Base-by-base conservation (phyloP, 1,139 yeast species). In the Pichia inconspicua region DNA sequence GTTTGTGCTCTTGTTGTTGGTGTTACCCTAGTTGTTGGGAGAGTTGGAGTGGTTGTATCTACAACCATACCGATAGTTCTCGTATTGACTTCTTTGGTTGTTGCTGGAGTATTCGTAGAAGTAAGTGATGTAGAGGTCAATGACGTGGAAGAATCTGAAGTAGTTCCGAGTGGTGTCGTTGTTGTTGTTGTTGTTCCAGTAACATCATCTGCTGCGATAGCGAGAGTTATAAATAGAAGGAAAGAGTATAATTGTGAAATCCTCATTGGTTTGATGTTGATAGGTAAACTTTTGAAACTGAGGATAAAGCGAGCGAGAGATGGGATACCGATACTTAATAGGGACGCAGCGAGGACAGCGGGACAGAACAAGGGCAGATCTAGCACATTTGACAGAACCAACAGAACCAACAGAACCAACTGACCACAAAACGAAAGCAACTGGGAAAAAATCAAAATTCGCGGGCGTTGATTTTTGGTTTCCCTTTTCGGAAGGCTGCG, bases 1-100 rank as follows among this genome's bases (percentile, higher is more conserved):
- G 55, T 59, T 4, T 64, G 59, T 3, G 62, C 55, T 58, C 41
- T 17, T 6, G 59, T 40, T 11, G 54, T 39, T 12, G 60, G 44
- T 12, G 58, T 36, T 12, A 52, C 37, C 11, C 56, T 32, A 17
- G 54, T 43, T 3, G 53, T 36, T 22, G 56, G 41, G 22, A 56
- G 41, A 2, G 49, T 35, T 12, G 53, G 46, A 1, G 49, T 41
- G 4, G 27, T 22, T 8, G 40, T 37, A 11, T 22, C 40, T 11
- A 22, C 27, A 15, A 19, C n/a, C 25, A 22, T 37, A 10, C 40
- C 40, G 15, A 34, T 34, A 14, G 40, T 37, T 37, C 40, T 17
- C 8, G 40, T 37, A 37, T 37, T 37, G 8, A 37, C 7, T 6
- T 17, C 40, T 22, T 37, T 37, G 2, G 40, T 27, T 43, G 42